Evolutionary conservation across 176 grass and related monocot genomes (phyloP).

Genomic region (Hordeum marinum): DNA sequence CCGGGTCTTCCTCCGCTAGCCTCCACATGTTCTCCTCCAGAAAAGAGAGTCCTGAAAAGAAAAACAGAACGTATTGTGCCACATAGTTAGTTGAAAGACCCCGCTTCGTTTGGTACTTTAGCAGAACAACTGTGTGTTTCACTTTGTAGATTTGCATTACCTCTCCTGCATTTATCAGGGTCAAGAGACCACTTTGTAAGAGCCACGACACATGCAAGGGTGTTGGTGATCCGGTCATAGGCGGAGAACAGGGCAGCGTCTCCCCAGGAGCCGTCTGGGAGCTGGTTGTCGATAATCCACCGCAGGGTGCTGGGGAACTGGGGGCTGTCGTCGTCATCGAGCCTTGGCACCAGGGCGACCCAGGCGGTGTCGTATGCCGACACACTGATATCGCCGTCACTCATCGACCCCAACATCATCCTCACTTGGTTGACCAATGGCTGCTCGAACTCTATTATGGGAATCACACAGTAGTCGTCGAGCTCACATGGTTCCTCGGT

Average conservation of each 20-base stretch:
- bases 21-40: slow-evolving; percentile 73
- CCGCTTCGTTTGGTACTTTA: neutral
- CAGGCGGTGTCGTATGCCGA: slow-evolving; percentile 60
- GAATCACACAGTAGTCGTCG: slow-evolving; percentile 4
- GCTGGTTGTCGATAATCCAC: slow-evolving; percentile 47
- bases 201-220: slow-evolving; percentile 44
- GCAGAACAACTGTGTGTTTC: neutral
- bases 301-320: slow-evolving; percentile 37
- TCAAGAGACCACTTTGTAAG: slow-evolving; percentile 62
- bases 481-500: slow-evolving; percentile 4
- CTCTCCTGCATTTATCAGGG: slow-evolving; percentile 33
- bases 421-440: slow-evolving; percentile 26
- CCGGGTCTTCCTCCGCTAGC: slow-evolving; percentile 55
- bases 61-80: neutral
- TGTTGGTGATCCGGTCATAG: slow-evolving; percentile 46
- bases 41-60: slow-evolving; percentile 46
- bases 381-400: slow-evolving; percentile 47
- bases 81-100: neutral
- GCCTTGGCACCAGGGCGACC: slow-evolving; percentile 39
- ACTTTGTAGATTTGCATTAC: slow-evolving; percentile 10
- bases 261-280: slow-evolving; percentile 52
- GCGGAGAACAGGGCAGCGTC: slow-evolving; percentile 44
- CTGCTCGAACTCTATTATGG: neutral
- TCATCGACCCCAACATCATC: slow-evolving; percentile 33
- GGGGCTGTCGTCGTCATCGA: neutral